A percentile compares a stretch with the other conserved stretches of the same genome.
Evolutionary conservation across 1,284 basidiomycete genomes (phyloP).

Genomic region (Cryptococcus hybrid): DNA sequence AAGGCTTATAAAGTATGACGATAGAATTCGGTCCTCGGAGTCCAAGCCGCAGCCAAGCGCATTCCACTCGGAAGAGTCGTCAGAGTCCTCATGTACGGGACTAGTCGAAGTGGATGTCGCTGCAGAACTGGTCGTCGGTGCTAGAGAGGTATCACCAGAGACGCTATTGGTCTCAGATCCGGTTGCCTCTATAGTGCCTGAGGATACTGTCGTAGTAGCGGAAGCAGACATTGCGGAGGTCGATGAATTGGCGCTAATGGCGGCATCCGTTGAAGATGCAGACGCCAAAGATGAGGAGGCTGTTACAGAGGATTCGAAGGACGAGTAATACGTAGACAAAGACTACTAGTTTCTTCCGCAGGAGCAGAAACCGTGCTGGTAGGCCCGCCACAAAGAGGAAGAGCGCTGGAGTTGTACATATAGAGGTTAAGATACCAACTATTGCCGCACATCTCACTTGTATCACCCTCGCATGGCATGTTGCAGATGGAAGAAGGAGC

Average conservation of each 20-base stretch:
- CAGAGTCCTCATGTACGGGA: conserved; percentile 13
- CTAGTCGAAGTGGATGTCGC: conserved; percentile 14
- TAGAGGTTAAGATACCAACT: conserved; percentile 41
- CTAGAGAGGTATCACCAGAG: conserved; percentile 7
- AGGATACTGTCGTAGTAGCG: conserved; percentile 12
- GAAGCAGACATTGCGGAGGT: conserved; percentile 6
- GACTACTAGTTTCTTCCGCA: too few species aligned
- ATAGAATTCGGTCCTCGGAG: conserved; percentile 20
- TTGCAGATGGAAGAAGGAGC: conserved; percentile 26
- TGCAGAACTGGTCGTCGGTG: conserved; percentile 18
- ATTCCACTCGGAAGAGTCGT: conserved; percentile 37
- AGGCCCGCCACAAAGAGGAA: too few species aligned
- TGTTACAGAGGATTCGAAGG: conserved; percentile 10
- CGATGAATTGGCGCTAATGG: conserved; percentile 6
- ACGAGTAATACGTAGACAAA: conserved; percentile 8
- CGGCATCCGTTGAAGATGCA: conserved; percentile 4
- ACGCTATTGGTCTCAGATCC: too few species aligned
- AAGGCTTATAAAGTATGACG: conserved; percentile 9
- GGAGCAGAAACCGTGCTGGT: too few species aligned
- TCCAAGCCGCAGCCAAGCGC: conserved; percentile 42
- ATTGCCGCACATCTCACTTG: conserved; percentile 30
- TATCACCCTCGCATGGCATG: conserved; percentile 36
- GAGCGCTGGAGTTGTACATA: conserved; percentile 24
- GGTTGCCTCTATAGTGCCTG: neutral
- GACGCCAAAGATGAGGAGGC: conserved; percentile 13